Evolutionary conservation across 2,329 filamentous ascomycete genomes (phyloP).

Genomic region (Bipolaris cookei): DNA sequence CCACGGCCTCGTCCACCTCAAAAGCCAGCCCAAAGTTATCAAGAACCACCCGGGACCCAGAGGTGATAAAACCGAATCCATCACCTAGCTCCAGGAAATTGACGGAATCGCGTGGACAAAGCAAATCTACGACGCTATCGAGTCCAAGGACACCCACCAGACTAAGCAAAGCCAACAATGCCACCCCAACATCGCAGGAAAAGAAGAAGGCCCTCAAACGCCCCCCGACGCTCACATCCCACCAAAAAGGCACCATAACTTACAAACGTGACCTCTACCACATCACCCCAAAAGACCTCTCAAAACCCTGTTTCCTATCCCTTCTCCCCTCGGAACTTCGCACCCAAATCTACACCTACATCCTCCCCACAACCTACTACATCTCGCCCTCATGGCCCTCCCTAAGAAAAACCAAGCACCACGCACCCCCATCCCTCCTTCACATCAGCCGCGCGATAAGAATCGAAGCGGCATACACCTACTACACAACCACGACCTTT

Average conservation of each 20-base stretch:
- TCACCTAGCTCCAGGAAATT: not conserved
- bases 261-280: constrained; percentile 10
- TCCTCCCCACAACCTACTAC: constrained; percentile 12
- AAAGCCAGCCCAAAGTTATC: constrained; percentile 8
- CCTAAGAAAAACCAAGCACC: not conserved
- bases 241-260: constrained; percentile 2
- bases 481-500: constrained; percentile 31
- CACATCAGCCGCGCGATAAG: constrained; percentile 34
- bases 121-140: not conserved
- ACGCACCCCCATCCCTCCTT: constrained; percentile 15
- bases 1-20: constrained; percentile 25
- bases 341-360: constrained; percentile 11
- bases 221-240: constrained; percentile 8
- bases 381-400: not conserved
- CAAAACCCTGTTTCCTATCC: constrained; percentile 6
- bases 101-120: not conserved
- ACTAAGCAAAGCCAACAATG: not conserved
- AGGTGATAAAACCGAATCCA: not conserved
- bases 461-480: constrained; percentile 37
- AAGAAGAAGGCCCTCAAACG: constrained; percentile 10
- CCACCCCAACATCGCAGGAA: not conserved
- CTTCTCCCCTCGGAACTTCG: constrained; percentile 13
- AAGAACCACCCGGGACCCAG: not conserved
- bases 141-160: not conserved
- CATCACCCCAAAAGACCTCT: constrained; percentile 5